Evolutionary conservation across 106 monocot species (phyloP), one percentile per base, ranked within the genome.

Genomic region (Chionographis japonica): DNA sequence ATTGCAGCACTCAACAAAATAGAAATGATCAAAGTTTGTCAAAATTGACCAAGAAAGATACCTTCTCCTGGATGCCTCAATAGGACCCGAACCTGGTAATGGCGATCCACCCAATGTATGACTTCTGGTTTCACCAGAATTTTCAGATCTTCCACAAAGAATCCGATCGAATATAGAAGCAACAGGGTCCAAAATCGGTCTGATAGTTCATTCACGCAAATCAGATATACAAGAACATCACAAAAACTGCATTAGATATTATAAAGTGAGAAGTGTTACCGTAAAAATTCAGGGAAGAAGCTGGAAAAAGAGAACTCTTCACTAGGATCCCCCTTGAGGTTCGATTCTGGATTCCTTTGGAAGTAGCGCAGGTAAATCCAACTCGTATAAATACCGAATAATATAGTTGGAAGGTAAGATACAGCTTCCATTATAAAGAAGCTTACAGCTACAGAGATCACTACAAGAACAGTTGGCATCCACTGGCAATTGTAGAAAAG

Each of bases 301-400:
- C 83, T 79, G 16, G 95, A 86, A 79, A 91, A 95, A 17, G 84
- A 86, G 68, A 95, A 95, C 40, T 95, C 95, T 56, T 95, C 95
- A 72, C 95, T 95, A 66, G 95, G 95, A 68, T 95, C 95, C 43
- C 95, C 95, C 64, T 84, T 91, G n/a, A 95, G 78, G 63, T 84
- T 75, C 65, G 88, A 86, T 80, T 95, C 95, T 67, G 91, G 85
- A 14, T 68, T 86, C 75, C 37, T 91, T 80, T 95, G 95, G 60
- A 95, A 86, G 73, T 95, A 95, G 1, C 95, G 77, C 69, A 95
- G 75, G 77, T 95, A 95, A 61, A 88, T 79, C 95, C 95, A 95
- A 75, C 95, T 82, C 50, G 72, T 85, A 65, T 95, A 95, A 62
- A 82, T 81, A 52, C 95, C 95, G 88, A 88, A 95, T 71, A 95